These are phyloP conservation scores for Hortaea sp. DNA, from an alignment of 2,329 filamentous ascomycete genomes.

Conservation along the genomic window DNA sequence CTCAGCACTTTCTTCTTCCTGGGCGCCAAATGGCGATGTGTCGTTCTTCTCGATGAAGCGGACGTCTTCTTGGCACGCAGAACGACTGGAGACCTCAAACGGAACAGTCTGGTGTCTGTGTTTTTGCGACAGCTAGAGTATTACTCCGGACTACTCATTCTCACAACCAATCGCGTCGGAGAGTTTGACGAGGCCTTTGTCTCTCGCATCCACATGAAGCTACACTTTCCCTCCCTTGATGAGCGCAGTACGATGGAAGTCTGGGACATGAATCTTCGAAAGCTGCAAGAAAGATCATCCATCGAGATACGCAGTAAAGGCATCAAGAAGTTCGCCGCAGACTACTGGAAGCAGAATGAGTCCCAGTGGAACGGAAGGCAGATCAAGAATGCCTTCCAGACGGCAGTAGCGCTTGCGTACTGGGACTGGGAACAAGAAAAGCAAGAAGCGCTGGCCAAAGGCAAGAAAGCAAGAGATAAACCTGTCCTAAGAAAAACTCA, in stretches of 20 bases:
- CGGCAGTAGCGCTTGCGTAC: slow-evolving; percentile 24
- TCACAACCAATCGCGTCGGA: slow-evolving; percentile 29
- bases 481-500: neutral
- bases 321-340: neutral
- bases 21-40: slow-evolving; percentile 42
- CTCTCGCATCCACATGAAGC: slow-evolving; percentile 21
- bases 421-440: slow-evolving; percentile 10
- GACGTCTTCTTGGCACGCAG: slow-evolving; percentile 51
- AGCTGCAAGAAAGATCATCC: neutral
- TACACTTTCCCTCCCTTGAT: neutral
- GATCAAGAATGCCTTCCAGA: slow-evolving; percentile 29
- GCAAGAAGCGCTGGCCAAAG: neutral
- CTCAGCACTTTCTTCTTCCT: slow-evolving; percentile 28
- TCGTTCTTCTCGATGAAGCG: slow-evolving; percentile 50
- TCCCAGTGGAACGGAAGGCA: slow-evolving; percentile 27
- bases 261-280: neutral
- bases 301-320: neutral
- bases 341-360: neutral
- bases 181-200: slow-evolving; percentile 29
- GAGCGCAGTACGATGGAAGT: neutral
- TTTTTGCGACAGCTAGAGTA: slow-evolving; percentile 22
- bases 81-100: slow-evolving; percentile 13
- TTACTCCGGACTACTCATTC: slow-evolving; percentile 30
- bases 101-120: slow-evolving; percentile 29
- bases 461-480: neutral